Conservation (phyloP, 106 monocot species). For the Dendrobium huoshanense region DNA sequence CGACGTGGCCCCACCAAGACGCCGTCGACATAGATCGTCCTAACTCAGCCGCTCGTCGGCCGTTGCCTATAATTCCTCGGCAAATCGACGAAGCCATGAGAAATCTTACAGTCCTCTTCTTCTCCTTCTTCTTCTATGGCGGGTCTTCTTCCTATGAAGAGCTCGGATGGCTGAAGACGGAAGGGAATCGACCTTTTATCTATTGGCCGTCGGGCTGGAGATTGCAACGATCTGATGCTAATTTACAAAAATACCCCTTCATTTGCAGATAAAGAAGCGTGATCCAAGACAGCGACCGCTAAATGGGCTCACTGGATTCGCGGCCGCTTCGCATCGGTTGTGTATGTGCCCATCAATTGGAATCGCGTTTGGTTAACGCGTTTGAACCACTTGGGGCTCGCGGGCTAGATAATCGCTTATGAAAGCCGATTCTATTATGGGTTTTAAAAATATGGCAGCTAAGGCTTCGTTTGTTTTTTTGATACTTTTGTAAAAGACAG, state of each 20-base stretch:
- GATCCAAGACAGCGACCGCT: too few species aligned
- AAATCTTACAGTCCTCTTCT: background rate
- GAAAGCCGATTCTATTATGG: too few species aligned
- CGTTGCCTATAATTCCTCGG: slow-evolving; percentile 5
- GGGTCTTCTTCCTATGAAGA: background rate
- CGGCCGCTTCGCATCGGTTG: too few species aligned
- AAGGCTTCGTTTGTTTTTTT: too few species aligned
- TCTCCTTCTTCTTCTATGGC: background rate
- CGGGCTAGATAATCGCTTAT: too few species aligned
- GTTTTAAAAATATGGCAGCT: too few species aligned
- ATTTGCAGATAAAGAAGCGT: too few species aligned
- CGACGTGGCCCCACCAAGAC: slow-evolving; percentile 73
- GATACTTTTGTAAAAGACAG: too few species aligned
- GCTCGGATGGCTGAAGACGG: background rate
- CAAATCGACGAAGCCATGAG: slow-evolving; percentile 32
- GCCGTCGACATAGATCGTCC: slow-evolving; percentile 43
- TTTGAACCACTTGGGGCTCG: too few species aligned
- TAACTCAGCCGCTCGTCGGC: slow-evolving; percentile 1
- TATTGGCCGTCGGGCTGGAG: background rate
- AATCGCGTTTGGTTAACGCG: too few species aligned
- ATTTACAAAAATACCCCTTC: background rate
- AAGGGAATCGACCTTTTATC: background rate
- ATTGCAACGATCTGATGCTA: background rate
- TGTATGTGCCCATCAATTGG: too few species aligned
- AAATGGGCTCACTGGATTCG: too few species aligned